Base-by-base conservation (phyloP, 208 protist genomes). In the Leishmania braziliensis region DNA sequence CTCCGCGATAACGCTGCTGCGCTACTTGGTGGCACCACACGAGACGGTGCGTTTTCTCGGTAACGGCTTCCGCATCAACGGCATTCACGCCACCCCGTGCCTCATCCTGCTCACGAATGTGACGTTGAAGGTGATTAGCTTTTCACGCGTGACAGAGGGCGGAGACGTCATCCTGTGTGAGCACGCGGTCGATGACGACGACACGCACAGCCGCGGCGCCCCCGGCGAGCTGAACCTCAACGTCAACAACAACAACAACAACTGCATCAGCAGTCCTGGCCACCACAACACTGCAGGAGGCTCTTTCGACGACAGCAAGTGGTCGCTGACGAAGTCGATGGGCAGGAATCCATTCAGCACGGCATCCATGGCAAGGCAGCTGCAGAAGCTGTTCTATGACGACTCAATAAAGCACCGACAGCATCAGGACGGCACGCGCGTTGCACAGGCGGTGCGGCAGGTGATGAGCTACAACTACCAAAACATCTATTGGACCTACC, bases 111-210 rank as follows among this genome's bases (percentile, higher is more conserved):
- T 98, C 26, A 98, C 93, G 20, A 85, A 93, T 70, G 74, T 72
- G 33, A 86, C 87, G 43, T 63, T 98, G 56, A 93, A 89, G 65
- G 74, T 98, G 62, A 90, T 96, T 75, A 84, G 88, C 68, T 95
- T 92, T 74, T 95, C 95, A 9, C 84, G 86, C 23, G 85, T 96
- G 77, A 98, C 92, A 51, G 85, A 91, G 66, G 77, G 58, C 29
- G 95, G 95, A n/a, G 93, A 98, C 73, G 94, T 98, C 66, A 78
- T 98, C 70, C 82, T 98, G n/a, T 96, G 88, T 79, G 71, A 95
- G 72, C 81, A 87, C 75, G 89, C 81, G 48, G 77, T 76, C 2
- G 75, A 73, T 46, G 69, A 84, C 39, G 81, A 80, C 60, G 80
- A 50, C 16, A 54, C 70, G 54, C 48, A 68, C 58, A 63, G 50